Percentiles rank a stretch among this genome's conserved stretches.
phyloP scores from a whole-genome alignment of 345 rosid genomes.

The Sonneratia caseolaris region DNA sequence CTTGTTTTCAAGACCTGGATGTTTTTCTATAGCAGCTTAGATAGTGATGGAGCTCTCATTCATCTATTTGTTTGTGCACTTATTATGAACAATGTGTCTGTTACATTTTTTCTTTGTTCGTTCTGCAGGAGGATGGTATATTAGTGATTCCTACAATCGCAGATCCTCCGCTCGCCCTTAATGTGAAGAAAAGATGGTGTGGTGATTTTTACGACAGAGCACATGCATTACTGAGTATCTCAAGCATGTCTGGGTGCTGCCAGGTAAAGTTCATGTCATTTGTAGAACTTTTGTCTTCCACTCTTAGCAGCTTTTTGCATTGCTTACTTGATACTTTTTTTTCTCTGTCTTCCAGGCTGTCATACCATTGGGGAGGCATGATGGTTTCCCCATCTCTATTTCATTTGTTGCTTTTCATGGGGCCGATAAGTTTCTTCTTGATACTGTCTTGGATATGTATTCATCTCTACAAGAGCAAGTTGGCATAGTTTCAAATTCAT shows the following conservation, averaged over 20 bases:
- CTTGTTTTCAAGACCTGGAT: background rate
- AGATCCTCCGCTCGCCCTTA: conserved; percentile 56
- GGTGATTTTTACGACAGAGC: conserved; percentile 56
- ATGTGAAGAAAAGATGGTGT: conserved; percentile 39
- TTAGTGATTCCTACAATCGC: conserved; percentile 72
- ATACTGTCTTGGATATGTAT: conserved; percentile 67
- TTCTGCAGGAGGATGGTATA: conserved; percentile 62
- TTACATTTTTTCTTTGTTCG: background rate
- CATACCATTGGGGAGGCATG: conserved; percentile 71
- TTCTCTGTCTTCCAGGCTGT: conserved; percentile 42
- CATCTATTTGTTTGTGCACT: background rate
- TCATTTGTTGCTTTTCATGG: conserved; percentile 75
- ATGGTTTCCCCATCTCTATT: conserved; percentile 56
- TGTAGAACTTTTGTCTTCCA: background rate
- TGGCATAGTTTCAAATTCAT: conserved; percentile 41
- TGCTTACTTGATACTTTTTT: conserved; percentile 5
- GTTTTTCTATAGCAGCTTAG: background rate
- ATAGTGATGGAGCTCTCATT: background rate
- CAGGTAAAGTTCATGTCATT: conserved; percentile 39
- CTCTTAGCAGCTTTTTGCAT: conserved; percentile 4
- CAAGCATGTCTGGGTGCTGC: conserved; percentile 94
- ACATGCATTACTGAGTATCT: conserved; percentile 48
- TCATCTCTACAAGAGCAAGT: conserved; percentile 74
- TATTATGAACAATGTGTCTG: background rate
- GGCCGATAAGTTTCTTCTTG: conserved; percentile 86